Percentiles rank a stretch among this genome's conserved stretches.
Conservation (phyloP, 1,139 yeast genomes). For the Hemisphaericaspora xylanilytica region DNA sequence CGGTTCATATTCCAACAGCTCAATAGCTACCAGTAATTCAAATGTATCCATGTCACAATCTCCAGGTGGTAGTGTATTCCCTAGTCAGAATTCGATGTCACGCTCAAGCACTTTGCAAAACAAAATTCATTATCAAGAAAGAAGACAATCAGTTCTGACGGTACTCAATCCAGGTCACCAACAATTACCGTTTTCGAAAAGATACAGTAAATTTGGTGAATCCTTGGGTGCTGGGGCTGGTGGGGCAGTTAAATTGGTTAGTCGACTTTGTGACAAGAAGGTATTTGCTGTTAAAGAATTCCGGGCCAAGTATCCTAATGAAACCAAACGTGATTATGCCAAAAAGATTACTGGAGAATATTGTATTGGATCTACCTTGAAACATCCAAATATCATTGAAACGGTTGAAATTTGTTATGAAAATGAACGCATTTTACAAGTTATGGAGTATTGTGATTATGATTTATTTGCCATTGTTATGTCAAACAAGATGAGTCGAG, state of each 20-base stretch:
- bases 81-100: slow-evolving; percentile 22
- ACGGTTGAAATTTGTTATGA: slow-evolving; percentile 91
- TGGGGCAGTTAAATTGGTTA: slow-evolving; percentile 80
- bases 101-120: slow-evolving; percentile 30
- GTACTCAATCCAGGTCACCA: slow-evolving; percentile 25
- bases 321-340: slow-evolving; percentile 81
- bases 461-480: slow-evolving; percentile 93
- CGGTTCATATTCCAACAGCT: slow-evolving; percentile 6
- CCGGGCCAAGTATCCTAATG: slow-evolving; percentile 72
- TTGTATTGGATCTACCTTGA: slow-evolving; percentile 88
- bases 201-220: slow-evolving; percentile 82
- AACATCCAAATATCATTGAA: slow-evolving; percentile 87
- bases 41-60: slow-evolving; percentile 32
- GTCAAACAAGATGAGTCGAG: slow-evolving; percentile 87
- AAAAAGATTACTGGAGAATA: slow-evolving; percentile 94
- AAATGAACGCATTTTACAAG: slow-evolving; percentile 81
- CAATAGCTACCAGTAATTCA: slow-evolving; percentile 32
- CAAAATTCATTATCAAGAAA: slow-evolving; percentile 33
- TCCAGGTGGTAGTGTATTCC: slow-evolving; percentile 20
- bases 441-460: slow-evolving; percentile 93
- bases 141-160: slow-evolving; percentile 40
- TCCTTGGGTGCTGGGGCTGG: slow-evolving; percentile 96
- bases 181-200: slow-evolving; percentile 59
- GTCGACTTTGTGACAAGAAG: slow-evolving; percentile 62
- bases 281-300: slow-evolving; percentile 93